Base-by-base conservation (phyloP, 1,284 basidiomycete species). In the Thecaphora thlaspeos region DNA sequence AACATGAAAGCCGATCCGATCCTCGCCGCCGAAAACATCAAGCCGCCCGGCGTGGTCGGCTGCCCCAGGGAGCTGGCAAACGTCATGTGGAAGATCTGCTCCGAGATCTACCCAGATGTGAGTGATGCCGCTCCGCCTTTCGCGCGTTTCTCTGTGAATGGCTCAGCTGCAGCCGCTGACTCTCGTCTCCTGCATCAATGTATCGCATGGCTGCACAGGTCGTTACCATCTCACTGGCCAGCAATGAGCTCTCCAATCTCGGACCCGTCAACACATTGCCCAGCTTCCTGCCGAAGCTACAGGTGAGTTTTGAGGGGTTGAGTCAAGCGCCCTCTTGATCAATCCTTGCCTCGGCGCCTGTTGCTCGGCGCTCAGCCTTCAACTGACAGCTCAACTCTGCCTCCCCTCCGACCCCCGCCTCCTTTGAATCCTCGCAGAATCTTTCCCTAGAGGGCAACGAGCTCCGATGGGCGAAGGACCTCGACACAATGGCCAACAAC, bases 51-150 rank as follows among this genome's bases (percentile, higher is more conserved):
- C n/a, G 78, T 81, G 24, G 83, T 84, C 21, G 82, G 82, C 1
- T 82, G 85, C 32, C 81, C 83, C 15, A 75, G 80, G 34, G 85
- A 84, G 62, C 87, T 90, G 67, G 85, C 86, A 1, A 84, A 87
- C 8, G 90, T 90, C 22, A 84, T 92, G 36, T 90, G 90, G 81
- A 93, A 92, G 79, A 81, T 92, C 18, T 88, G 89, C 9, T 82
- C 84, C 22, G 84, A 88, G 67, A 83, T 90, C 40, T 85, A 85
- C 64, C 90, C 91, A 24, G 83, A 85, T 61, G 88, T 89, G 69
- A 53, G 81, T 60, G 15, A 19, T 18, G 3, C 21, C 22, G 37
- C 14, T n/a, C 0, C 46, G 18, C 21, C 12, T 15, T 5, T 39
- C 37, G 37, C n/a, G n/a, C n/a, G n/a, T n/a, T n/a, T n/a, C n/a